Evolutionary conservation across 306 rosid species (phyloP).

Genomic region (Mucuna pruriens): DNA sequence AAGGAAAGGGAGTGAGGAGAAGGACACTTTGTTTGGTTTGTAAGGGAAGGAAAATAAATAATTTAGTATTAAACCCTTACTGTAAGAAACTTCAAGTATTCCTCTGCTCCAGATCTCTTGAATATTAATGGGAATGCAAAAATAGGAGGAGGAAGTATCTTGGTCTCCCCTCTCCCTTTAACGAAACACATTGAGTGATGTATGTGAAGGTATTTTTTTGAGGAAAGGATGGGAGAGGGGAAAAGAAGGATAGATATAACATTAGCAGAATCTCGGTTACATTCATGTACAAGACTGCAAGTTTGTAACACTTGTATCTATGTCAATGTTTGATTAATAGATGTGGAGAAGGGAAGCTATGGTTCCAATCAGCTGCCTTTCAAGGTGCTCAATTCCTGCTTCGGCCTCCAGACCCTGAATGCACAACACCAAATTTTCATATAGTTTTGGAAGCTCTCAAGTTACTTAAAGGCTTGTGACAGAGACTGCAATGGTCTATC

Average conservation of each 20-base stretch:
- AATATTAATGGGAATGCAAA: too few relatives aligned
- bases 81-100: too few relatives aligned
- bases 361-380: conserved; percentile 29
- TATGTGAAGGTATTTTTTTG: not conserved
- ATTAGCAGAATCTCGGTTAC: not conserved
- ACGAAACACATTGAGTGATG: not conserved
- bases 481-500: conserved; percentile 29
- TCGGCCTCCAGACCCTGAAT: conserved; percentile 36
- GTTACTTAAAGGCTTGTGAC: conserved; percentile 1
- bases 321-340: not conserved
- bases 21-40: too few relatives aligned
- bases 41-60: too few relatives aligned
- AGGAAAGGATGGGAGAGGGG: not conserved
- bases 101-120: too few relatives aligned
- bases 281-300: conserved; percentile 4
- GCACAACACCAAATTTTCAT: conserved; percentile 37
- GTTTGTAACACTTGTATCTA: not conserved
- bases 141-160: too few relatives aligned
- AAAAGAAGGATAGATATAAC: not conserved
- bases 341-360: conserved; percentile 50
- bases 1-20: too few relatives aligned
- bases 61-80: too few relatives aligned
- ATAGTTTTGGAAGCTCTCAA: conserved; percentile 26
- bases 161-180: not conserved
- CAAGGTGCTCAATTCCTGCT: conserved; percentile 31